These are phyloP conservation scores for Petunia hybrid DNA, from an alignment of 305 asterid species.

Conservation along the genomic window DNA sequence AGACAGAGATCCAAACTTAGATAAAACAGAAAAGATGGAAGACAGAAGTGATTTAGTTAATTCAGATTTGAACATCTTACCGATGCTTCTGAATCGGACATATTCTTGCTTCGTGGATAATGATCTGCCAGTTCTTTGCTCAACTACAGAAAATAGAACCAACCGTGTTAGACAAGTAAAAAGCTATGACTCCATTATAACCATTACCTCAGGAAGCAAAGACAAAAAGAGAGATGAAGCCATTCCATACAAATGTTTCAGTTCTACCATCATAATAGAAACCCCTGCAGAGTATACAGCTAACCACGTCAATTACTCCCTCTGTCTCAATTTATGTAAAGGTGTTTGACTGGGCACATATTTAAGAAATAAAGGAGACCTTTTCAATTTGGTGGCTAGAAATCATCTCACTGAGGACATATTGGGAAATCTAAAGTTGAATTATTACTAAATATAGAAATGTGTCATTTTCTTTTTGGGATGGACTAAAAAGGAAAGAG, in stretches of 20 bases:
- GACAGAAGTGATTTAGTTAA: too few species aligned
- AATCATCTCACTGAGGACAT: too few species aligned
- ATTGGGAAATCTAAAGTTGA: too few species aligned
- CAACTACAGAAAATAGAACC: slow-evolving; percentile 21
- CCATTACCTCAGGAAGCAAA: slow-evolving; percentile 77
- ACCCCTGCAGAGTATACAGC: not conserved
- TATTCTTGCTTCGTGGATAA: slow-evolving; percentile 43
- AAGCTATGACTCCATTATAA: slow-evolving; percentile 43
- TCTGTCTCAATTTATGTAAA: too few species aligned
- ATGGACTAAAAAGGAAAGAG: too few species aligned
- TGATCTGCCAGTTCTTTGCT: slow-evolving; percentile 10
- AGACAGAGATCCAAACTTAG: not conserved
- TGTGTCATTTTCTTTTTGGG: too few species aligned
- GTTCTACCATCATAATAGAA: slow-evolving; percentile 70
- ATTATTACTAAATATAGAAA: too few species aligned
- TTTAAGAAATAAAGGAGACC: too few species aligned
- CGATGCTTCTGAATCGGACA: slow-evolving; percentile 42
- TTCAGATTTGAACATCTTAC: slow-evolving; percentile 31
- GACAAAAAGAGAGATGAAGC: slow-evolving; percentile 70
- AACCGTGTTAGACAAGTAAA: not conserved
- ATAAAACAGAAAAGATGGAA: not conserved
- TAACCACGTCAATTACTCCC: not conserved
- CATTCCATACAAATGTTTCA: slow-evolving; percentile 70
- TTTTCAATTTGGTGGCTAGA: too few species aligned
- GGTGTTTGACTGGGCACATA: too few species aligned